Conservation (phyloP, 2,329 filamentous ascomycete genomes). For the Phyllosticta citrichinensis region DNA sequence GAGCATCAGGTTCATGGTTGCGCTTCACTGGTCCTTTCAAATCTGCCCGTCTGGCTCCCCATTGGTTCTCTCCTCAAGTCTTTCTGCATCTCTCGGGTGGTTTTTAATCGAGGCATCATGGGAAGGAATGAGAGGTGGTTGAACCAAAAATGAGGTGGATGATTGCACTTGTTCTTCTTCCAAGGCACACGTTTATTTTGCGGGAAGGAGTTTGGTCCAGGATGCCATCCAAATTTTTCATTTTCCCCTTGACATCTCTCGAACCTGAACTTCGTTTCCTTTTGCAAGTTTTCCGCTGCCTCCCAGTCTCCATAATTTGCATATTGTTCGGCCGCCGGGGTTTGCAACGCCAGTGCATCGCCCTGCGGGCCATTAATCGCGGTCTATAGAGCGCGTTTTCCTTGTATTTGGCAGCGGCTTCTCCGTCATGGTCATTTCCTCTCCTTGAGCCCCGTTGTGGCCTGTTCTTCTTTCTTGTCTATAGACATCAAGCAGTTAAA, state of each 20-base stretch:
- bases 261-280: not conserved
- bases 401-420: not conserved
- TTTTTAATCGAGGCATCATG: not conserved
- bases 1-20: not conserved
- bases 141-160: not conserved
- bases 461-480: not conserved
- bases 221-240: not conserved
- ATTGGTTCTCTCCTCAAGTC: not conserved
- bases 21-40: not conserved
- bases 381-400: not conserved
- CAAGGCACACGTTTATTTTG: not conserved
- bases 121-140: not conserved
- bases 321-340: not conserved
- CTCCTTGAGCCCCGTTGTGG: not conserved
- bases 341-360: not conserved
- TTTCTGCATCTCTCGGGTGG: not conserved
- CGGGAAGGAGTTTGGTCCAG: not conserved
- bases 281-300: not conserved
- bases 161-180: not conserved
- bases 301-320: not conserved
- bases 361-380: not conserved
- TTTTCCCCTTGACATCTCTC: not conserved
- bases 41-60: not conserved
- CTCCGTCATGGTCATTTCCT: not conserved
- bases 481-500: not conserved